Conservation (phyloP, 106 monocot genomes). For the Vanilla planifolia region DNA sequence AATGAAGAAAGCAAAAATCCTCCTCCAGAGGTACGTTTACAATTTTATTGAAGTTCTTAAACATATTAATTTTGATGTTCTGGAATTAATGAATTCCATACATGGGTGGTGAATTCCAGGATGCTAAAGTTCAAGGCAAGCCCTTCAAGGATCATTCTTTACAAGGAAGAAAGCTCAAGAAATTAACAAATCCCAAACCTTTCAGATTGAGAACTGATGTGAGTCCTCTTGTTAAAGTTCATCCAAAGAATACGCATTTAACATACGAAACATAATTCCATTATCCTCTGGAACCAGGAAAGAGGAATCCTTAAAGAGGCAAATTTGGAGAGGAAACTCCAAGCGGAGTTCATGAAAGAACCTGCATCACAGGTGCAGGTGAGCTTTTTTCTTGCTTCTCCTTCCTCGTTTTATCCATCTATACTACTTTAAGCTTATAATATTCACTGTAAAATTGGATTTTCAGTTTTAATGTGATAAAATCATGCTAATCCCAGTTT, state of each 20-base stretch:
- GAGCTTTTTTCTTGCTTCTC: slow-evolving; percentile 5
- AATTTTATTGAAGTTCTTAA: no score
- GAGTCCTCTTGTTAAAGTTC: slow-evolving; percentile 1
- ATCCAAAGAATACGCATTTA: neutral
- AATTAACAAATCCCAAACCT: slow-evolving; percentile 65
- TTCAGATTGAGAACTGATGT: slow-evolving; percentile 87
- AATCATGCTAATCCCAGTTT: no score
- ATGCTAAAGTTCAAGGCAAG: slow-evolving; percentile 13
- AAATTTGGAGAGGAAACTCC: slow-evolving; percentile 37
- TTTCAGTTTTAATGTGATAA: no score
- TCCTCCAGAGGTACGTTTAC: slow-evolving; percentile 36
- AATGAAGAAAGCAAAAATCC: slow-evolving; percentile 18
- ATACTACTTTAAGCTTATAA: no score
- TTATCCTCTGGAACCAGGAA: slow-evolving; percentile 20
- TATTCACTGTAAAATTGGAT: no score
- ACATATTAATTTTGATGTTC: no score
- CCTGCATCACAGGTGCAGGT: slow-evolving; percentile 11
- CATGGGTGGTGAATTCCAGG: no score
- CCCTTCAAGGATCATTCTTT: neutral
- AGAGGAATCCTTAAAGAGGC: slow-evolving; percentile 61
- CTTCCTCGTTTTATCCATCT: no score
- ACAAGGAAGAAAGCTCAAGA: slow-evolving; percentile 26
- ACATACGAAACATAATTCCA: neutral
- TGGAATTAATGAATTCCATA: no score
- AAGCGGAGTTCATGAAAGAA: slow-evolving; percentile 19